Evolutionary conservation across 208 protist species (phyloP).

Genomic region (Leishmania martiniquensis): DNA sequence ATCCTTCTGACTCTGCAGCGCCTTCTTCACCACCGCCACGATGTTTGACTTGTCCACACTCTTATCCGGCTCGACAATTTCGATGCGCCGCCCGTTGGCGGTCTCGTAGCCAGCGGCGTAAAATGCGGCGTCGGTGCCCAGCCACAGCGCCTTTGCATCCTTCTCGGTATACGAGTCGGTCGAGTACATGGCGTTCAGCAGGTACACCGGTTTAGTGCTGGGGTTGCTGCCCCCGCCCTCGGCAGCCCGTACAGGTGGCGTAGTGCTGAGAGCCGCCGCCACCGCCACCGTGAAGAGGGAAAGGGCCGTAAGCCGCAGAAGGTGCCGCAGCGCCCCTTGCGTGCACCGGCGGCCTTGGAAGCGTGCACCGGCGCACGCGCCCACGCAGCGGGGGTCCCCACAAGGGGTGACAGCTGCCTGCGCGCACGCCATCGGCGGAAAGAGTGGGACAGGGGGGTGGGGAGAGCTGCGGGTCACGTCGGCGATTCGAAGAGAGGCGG

Average conservation of each 20-base stretch:
- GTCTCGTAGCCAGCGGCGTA: slow-evolving; percentile 14
- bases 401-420: background rate
- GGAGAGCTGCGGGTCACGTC: background rate
- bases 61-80: slow-evolving; percentile 7
- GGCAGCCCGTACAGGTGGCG: background rate
- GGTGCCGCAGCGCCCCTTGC: background rate
- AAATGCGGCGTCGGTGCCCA: slow-evolving; percentile 30
- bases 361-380: background rate
- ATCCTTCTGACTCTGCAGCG: slow-evolving; percentile 2
- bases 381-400: background rate
- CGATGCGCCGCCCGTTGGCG: slow-evolving; percentile 15
- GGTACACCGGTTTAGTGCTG: slow-evolving; percentile 3
- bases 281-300: background rate
- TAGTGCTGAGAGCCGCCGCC: background rate
- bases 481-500: background rate
- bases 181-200: slow-evolving; percentile 29
- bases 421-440: background rate
- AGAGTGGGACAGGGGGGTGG: background rate
- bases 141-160: slow-evolving; percentile 21
- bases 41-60: background rate
- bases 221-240: background rate
- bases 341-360: background rate
- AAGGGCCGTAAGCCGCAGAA: background rate
- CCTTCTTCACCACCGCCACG: slow-evolving; percentile 1
- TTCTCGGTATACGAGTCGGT: background rate